A percentile compares a stretch with the other conserved stretches of the same genome.
Evolutionary conservation across 208 protist species (phyloP).

Genomic region (Angomonas desouzai): DNA sequence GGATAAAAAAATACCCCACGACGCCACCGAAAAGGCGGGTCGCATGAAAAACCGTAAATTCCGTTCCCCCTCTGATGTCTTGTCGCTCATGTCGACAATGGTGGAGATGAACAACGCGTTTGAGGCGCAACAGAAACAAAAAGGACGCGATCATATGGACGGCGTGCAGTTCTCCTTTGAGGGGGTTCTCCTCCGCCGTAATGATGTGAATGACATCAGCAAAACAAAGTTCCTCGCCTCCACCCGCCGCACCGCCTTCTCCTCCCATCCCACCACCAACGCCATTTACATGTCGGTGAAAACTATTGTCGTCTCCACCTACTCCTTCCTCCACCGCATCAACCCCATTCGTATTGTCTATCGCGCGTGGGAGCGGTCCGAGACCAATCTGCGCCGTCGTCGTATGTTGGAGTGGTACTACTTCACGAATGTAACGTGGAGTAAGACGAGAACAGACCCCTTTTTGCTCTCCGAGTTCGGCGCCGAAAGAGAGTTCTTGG

Average conservation of each 20-base stretch:
- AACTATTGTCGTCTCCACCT: not conserved
- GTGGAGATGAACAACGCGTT: not conserved
- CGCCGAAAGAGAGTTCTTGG: not conserved
- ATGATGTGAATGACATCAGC: not conserved
- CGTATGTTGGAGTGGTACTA: conserved; percentile 14
- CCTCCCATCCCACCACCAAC: not conserved
- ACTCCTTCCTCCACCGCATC: not conserved
- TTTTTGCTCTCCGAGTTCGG: conserved; percentile 5
- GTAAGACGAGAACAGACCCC: not conserved
- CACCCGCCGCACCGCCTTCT: not conserved
- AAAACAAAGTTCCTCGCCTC: not conserved
- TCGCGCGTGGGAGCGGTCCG: not conserved
- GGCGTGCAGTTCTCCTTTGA: not conserved
- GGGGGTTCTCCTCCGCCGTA: not conserved
- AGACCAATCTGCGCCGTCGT: not conserved
- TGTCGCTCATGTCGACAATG: not conserved
- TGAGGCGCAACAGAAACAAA: not conserved
- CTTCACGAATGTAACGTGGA: conserved; percentile 10
- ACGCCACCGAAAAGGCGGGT: not conserved
- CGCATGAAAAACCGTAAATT: not conserved
- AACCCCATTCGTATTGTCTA: not conserved
- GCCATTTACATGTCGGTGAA: not conserved
- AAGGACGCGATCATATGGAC: not conserved
- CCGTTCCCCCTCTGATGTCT: not conserved
- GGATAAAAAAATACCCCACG: not conserved